These are phyloP conservation scores for Corylus avellana DNA, from an alignment of 306 rosid species.

Conservation along the genomic window DNA sequence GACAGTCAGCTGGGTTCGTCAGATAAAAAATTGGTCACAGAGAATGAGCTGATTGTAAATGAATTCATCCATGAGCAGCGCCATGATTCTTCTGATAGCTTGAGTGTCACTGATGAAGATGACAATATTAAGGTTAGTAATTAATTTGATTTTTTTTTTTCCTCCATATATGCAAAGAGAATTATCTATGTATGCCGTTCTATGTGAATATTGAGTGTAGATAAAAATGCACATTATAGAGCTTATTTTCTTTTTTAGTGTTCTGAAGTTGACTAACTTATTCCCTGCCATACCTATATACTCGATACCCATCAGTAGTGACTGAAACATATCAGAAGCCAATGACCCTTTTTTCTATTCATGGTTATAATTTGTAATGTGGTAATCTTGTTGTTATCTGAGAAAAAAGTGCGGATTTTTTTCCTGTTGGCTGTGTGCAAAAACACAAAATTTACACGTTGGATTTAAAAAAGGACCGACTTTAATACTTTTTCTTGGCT, in stretches of 20 bases:
- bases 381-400: background rate
- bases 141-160: background rate
- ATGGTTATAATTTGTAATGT: background rate
- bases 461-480: background rate
- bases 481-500: background rate
- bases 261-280: background rate
- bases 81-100: slow-evolving; percentile 41
- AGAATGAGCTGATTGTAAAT: slow-evolving; percentile 80
- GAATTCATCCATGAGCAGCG: slow-evolving; percentile 73
- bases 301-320: background rate
- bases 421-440: background rate
- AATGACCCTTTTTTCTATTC: background rate
- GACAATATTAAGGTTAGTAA: slow-evolving; percentile 61
- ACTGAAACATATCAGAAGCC: background rate
- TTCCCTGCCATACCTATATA: background rate
- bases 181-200: background rate
- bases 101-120: slow-evolving; percentile 45
- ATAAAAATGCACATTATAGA: background rate
- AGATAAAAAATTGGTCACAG: slow-evolving; percentile 45
- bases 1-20: slow-evolving; percentile 41
- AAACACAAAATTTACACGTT: background rate
- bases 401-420: background rate
- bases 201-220: background rate
- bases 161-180: background rate
- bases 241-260: background rate